phyloP scores from a whole-genome alignment of 768 basidiomycete genomes.

The Tephrocybe sp. region DNA sequence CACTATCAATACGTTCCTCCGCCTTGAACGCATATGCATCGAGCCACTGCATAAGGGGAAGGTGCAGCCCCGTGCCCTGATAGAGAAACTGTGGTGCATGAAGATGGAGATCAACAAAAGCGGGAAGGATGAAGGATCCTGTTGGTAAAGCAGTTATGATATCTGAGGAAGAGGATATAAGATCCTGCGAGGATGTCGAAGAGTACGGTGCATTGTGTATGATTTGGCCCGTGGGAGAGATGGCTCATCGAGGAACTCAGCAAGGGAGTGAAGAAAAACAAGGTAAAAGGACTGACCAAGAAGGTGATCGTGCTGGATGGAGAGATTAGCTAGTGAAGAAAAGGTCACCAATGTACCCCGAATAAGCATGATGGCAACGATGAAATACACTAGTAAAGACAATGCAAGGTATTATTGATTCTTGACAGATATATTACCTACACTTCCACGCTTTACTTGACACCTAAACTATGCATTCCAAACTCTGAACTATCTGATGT shows the following conservation, averaged over 20 bases:
- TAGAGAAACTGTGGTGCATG: constrained; percentile 91
- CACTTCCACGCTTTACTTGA: constrained; percentile 22
- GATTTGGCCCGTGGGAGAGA: constrained; percentile 44
- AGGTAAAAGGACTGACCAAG: constrained; percentile 36
- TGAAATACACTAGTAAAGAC: neutral
- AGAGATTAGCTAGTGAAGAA: constrained; percentile 46
- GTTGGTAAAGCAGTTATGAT: constrained; percentile 29
- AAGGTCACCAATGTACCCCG: constrained; percentile 60
- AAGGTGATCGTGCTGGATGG: constrained; percentile 54
- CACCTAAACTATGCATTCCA: constrained; percentile 40
- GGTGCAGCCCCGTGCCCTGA: constrained; percentile 81
- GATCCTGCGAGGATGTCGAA: constrained; percentile 30
- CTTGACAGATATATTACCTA: too few species aligned
- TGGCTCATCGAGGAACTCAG: neutral
- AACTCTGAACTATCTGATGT: constrained; percentile 32
- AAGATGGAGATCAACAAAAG: constrained; percentile 80
- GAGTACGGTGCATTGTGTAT: constrained; percentile 40
- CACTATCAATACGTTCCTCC: constrained; percentile 69
- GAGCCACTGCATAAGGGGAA: constrained; percentile 84
- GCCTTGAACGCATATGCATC: constrained; percentile 80
- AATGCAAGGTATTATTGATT: too few species aligned
- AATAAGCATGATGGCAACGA: constrained; percentile 29
- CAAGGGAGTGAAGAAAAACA: neutral
- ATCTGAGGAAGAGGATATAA: constrained; percentile 25
- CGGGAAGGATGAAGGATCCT: constrained; percentile 72